Evolutionary conservation across 306 rosid species (phyloP).

Genomic region (Prunus kanzakura): DNA sequence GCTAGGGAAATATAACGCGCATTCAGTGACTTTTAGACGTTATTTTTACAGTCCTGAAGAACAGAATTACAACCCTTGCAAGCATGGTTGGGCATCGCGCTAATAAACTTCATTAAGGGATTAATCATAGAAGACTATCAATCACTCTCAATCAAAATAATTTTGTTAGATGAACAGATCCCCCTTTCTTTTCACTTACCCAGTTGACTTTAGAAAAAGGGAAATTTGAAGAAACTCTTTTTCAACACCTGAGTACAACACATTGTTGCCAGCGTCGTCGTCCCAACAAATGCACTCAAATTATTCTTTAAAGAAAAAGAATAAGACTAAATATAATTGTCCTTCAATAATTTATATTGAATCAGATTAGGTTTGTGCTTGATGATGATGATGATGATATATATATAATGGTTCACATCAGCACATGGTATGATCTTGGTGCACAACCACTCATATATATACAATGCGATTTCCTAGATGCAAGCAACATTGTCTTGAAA

Average conservation of each 20-base stretch:
- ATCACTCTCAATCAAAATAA: not conserved
- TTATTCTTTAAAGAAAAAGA: not conserved
- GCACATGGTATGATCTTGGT: slow-evolving; percentile 10
- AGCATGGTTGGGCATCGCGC: too few relatives aligned
- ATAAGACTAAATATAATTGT: not conserved
- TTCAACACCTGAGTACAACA: not conserved
- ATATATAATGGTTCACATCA: not conserved
- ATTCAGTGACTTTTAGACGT: too few relatives aligned
- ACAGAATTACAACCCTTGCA: too few relatives aligned
- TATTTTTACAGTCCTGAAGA: too few relatives aligned
- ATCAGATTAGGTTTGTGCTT: not conserved
- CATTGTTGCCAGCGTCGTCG: not conserved
- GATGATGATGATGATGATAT: not conserved
- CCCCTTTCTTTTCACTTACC: not conserved
- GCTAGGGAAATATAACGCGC: too few relatives aligned
- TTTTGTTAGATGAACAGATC: not conserved
- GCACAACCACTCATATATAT: not conserved
- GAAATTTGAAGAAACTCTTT: too few relatives aligned
- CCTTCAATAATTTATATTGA: slow-evolving; percentile 1
- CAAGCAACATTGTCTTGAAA: not conserved
- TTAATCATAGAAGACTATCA: slow-evolving; percentile 4
- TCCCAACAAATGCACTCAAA: not conserved
- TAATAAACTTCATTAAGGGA: not conserved
- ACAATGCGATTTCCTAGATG: slow-evolving; percentile 1
- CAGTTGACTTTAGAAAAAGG: not conserved